Evolutionary conservation across 2,329 filamentous ascomycete genomes (phyloP), one percentile per base, ranked within the genome.

Genomic region (Zasmidium citrigriseum): DNA sequence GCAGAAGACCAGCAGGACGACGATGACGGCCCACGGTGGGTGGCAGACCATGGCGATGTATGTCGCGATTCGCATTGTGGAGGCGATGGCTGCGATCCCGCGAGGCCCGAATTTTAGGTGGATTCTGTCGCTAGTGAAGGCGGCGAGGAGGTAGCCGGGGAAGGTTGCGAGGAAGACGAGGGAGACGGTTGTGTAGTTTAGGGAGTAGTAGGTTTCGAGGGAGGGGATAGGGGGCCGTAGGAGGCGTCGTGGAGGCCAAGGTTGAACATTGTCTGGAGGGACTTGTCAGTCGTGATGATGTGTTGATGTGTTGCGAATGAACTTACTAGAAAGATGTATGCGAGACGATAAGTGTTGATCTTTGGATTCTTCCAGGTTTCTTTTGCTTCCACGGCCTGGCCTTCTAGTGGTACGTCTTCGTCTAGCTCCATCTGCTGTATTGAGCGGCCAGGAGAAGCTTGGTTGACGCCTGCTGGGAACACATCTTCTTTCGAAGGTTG

Each of bases 31-130:
- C 65, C 85, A 90, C 0, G 86, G 85, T 0, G 87, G 88, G 69
- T 89, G 88, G 10, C 85, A 73, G 4, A 82, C 80, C 55, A 89
- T 78, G 16, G 86, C 76, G 21, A 87, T 72, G 66, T 89, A 90
- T 16, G 86, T 82, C 22, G 84, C 64, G 10, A 89, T 68, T 63
- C 88, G 86, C 58, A 80, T 82, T 10, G 78, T 62, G 0, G 88
- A 85, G 0, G 80, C 85, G 10, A 89, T 71, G 38, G 88, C 66
- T 16, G 88, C 87, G 12, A 91, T 81, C 9, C 89, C 89, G 12
- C 86, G 81, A 67, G 89, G 88, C 34, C 89, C 89, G 54, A 83
- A 76, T 45, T 75, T 76, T 64, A 85, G 76, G 70, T 88, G 87
- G 46, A 89, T 79, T 12, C 73, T 71, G 67, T 86, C 86, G 69